Evolutionary conservation across 1,284 basidiomycete genomes (phyloP), one percentile per base, ranked within the genome.

Genomic region (Leccinum pachyderme): DNA sequence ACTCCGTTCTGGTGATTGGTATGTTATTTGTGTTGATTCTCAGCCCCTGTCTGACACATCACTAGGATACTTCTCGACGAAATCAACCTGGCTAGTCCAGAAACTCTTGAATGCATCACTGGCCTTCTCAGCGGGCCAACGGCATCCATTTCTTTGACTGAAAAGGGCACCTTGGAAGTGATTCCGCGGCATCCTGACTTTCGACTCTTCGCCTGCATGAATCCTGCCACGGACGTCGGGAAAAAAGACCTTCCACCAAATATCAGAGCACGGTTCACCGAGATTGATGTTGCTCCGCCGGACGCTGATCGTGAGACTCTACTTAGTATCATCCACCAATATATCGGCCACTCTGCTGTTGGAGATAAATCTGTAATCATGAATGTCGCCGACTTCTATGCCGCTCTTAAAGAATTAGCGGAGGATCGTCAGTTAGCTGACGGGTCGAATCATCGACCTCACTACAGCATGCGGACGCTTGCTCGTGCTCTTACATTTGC

Each of bases 191-290:
- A 99, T 70, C 87, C 93, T 18, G 89, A 97, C 64, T 99, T 99
- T 75, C 89, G 96, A 27, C 77, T 99, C 7, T 99, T 99, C 66
- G 95, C 95, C 2, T 99, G 97, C 71, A 99, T 99, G 97, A 99
- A 99, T 68, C 97, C 97, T 2, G 97, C 97, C 0, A 99, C 96
- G 2, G 97, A 99, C 62, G 93, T 98, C 22, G 97, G 97, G 52
- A 99, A 99, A 79, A 96, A 95, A 66, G 96, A 98, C 65, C 84
- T 99, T 1, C 93, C 94, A 9, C 86, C 91, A 1, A 90, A 90
- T 62, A 89, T 99, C 47, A 87, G 96, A 33, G 86, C 89, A 7
- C 86, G 92, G 31, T 99, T 99, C 76, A 98, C 95, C 2, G 97
- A 99, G 72, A 84, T 99, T 50, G 95, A 96, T 67, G 95, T 98